Conservation (phyloP, 2,329 filamentous ascomycete species). For the Pyrenochaeta sp. region DNA sequence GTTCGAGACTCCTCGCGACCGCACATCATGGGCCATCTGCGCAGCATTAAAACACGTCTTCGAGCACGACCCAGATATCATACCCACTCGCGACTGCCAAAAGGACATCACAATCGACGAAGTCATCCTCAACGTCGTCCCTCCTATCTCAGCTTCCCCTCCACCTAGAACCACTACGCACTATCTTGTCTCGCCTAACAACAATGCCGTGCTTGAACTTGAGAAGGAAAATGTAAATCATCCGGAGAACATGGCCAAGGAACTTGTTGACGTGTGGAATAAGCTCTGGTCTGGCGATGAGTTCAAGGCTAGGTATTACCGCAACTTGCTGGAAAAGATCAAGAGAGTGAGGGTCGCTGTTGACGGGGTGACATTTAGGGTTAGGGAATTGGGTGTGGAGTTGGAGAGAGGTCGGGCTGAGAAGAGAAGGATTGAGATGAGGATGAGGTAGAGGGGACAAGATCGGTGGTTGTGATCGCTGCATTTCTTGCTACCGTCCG, state of each 20-base stretch:
- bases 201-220: not conserved
- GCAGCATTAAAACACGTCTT: conserved; percentile 43
- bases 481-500: too few relatives aligned
- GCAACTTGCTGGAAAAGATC: conserved; percentile 39
- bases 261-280: conserved; percentile 45
- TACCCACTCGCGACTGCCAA: conserved; percentile 11
- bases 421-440: conserved; percentile 35
- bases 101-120: conserved; percentile 36
- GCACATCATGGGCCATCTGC: conserved; percentile 46
- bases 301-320: conserved; percentile 35
- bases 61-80: conserved; percentile 35
- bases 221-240: not conserved
- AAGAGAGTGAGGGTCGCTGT: conserved; percentile 42
- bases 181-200: not conserved
- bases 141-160: conserved; percentile 21
- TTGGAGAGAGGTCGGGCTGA: conserved; percentile 44
- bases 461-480: not conserved
- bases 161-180: not conserved
- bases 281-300: conserved; percentile 44
- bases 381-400: conserved; percentile 40
- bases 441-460: conserved; percentile 25
- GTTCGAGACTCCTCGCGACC: conserved; percentile 28
- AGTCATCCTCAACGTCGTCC: conserved; percentile 43
- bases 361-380: conserved; percentile 35
- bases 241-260: not conserved